phyloP scores from a whole-genome alignment of 2,329 filamentous ascomycete genomes.

The Colletotrichum zoysiae region DNA sequence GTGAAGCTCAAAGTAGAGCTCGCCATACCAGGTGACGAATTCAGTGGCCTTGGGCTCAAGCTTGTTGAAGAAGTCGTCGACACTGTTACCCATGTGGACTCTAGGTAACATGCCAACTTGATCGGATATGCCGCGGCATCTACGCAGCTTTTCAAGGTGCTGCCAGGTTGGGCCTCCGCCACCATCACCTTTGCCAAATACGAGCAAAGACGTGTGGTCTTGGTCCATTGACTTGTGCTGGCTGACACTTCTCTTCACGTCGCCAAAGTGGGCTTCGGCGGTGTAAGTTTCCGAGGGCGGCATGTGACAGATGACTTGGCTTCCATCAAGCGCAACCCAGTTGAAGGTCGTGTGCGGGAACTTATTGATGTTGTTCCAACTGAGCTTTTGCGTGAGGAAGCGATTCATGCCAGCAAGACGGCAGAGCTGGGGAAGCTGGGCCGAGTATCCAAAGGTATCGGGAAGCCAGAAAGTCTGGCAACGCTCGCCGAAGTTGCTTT shows the following conservation, averaged over 20 bases:
- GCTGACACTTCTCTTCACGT: constrained; percentile 88
- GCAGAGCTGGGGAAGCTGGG: constrained; percentile 93
- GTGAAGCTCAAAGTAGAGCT: constrained; percentile 97
- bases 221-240: constrained; percentile 97
- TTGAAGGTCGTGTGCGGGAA: constrained; percentile 99
- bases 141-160: constrained; percentile 92
- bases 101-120: constrained; percentile 85
- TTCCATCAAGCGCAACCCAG: constrained; percentile 96
- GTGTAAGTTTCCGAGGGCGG: constrained; percentile 96
- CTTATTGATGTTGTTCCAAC: constrained; percentile 99
- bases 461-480: constrained; percentile 97
- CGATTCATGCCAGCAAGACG: constrained; percentile 94
- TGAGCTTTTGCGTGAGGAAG: constrained; percentile 98
- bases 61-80: constrained; percentile 93
- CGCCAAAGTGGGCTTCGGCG: constrained; percentile 92
- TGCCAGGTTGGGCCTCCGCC: constrained; percentile 95
- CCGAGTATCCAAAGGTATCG: constrained; percentile 97
- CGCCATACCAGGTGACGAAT: constrained; percentile 96
- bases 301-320: constrained; percentile 98
- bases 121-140: constrained; percentile 92
- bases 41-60: constrained; percentile 83
- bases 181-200: constrained; percentile 97
- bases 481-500: constrained; percentile 90
- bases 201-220: constrained; percentile 88
- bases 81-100: constrained; percentile 88